Base-by-base conservation (phyloP, 1,284 basidiomycete genomes). In the Ustilago tritici region DNA sequence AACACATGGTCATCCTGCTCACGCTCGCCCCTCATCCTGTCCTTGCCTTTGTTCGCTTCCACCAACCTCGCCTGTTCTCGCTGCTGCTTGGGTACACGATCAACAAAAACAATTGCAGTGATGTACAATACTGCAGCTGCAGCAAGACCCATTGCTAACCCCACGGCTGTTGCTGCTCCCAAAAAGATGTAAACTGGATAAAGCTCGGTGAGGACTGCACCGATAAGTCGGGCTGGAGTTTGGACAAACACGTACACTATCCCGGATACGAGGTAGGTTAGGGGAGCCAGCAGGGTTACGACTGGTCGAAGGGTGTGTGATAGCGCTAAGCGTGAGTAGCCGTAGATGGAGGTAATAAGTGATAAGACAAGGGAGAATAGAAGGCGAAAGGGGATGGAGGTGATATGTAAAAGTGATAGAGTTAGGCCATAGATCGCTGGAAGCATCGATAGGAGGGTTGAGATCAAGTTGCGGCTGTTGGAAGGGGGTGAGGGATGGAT, bases 151-250 rank as follows among this genome's bases (percentile, higher is more conserved):
- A 80, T 72, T 9, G 28, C 14, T 15, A 72, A 12, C 0, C 78
- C 78, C 0, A 80, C 56, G 14, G 69, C 61, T 17, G 36, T 61
- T 0, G 78, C 78, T 5, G 69, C 72, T 0, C 78, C 78, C 0
- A 80, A 38, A 41, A 80, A 80, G 59, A 80, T 65, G 58, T 80
- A 80, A 12, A 80, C 67, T 0, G 78, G 78, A 38, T 80, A 80
- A 17, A 80, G 43, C 34, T 80, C 78, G 2, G 14, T 57, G 1
- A 34, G 68, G 0, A 75, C 7, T 0, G 23, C 31, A 4, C 14
- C 28, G 11, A 78, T 23, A 0, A 74, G 4, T 7, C 11, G 1
- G 4, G 35, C 34, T 0, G 78, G 78, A 0, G 52, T 58, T 7
- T 46, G 41, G 49, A 74, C 11, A 40, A 79, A 76, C 28, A 79